Base-by-base conservation (phyloP, 164 flowering plant genomes). In the Akebia trifoliata region DNA sequence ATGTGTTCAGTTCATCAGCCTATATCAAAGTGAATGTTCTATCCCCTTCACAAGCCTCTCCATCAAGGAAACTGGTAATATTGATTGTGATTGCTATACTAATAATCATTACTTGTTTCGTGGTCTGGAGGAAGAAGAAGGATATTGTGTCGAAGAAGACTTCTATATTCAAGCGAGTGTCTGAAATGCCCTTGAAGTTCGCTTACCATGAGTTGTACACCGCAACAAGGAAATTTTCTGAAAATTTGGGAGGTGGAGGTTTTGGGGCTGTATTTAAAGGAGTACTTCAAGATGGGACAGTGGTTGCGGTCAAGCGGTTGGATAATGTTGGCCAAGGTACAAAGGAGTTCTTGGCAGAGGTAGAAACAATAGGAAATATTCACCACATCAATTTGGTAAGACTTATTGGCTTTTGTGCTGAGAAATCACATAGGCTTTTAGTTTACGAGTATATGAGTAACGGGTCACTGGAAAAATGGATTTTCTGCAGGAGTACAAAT, bases 391-490 rank as follows among this genome's bases (percentile, higher is more conserved):
- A 50, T 50, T 30, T 29, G 36, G 36, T 50, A 28, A 30, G 54
- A 6, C 20, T 50, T 6, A 30, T 11, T 28, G 54, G 54, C 4
- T 48, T 24, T 25, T 48, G 51, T 22, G 25, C 31, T 26, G 28
- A 48, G 6, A 25, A 12, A 48, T 6, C 8, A 0, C 25, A 48
- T 8, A 48, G 31, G 14, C 3, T 48, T 8, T 26, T 48, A 14
- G 29, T 48, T 21, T 48, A 48, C 11, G 29, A 48, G 25, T 24
- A 22, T 11, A 48, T 48, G 51, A 12, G 15, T 12, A 50, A 50
- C 37, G 17, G 54, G 1, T 50, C 54, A n/a, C 40, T 69, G 40
- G 69, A 72, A 2, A 65, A 58, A 25, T 65, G 72, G 72, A 61
- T 72, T 6, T 72, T 68, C 44, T 14, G 49, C 8, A 4, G 25